Percentiles rank a stretch among this genome's conserved stretches.
Evolutionary conservation across 106 monocot species (phyloP).

Genomic region (Posidonia australis): DNA sequence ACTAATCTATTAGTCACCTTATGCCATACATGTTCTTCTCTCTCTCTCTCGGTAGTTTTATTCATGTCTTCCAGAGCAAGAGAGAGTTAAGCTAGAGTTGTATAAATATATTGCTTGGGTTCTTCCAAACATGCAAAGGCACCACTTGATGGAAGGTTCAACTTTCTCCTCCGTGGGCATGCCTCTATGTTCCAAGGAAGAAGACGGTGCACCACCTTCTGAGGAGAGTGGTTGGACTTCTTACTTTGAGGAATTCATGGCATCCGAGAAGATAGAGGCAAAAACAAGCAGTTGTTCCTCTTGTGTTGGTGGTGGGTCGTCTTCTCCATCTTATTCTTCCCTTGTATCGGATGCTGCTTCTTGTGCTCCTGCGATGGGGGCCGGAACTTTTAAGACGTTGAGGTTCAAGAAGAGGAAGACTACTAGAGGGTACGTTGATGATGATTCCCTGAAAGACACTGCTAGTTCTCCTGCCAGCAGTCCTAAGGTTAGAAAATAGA

Average conservation of each 20-base stretch:
- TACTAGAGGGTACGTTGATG: background rate
- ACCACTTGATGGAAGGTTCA: slow-evolving; percentile 7
- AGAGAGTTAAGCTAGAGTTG: too few relatives aligned
- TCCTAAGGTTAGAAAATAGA: slow-evolving; percentile 4
- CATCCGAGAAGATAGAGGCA: background rate
- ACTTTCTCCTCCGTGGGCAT: background rate
- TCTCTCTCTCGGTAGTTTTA: background rate
- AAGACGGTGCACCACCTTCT: slow-evolving; percentile 4
- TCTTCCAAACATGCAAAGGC: background rate
- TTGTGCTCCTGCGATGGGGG: slow-evolving; percentile 14
- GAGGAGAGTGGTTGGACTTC: slow-evolving; percentile 11
- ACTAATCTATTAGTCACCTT: background rate
- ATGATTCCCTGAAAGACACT: slow-evolving; percentile 10
- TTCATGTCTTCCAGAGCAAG: too few relatives aligned
- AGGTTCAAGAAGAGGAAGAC: slow-evolving; percentile 6
- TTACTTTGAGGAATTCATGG: slow-evolving; percentile 10
- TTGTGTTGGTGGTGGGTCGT: background rate
- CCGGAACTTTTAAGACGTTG: background rate
- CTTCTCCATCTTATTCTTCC: background rate
- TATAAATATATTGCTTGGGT: background rate
- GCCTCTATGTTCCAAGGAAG: background rate
- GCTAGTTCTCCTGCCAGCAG: slow-evolving; percentile 1
- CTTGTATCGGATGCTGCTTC: slow-evolving; percentile 34
- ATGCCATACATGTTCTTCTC: slow-evolving; percentile 1
- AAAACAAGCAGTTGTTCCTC: background rate